Evolutionary conservation across 768 basidiomycete species (phyloP).

Genomic region (Boletus insuetus): DNA sequence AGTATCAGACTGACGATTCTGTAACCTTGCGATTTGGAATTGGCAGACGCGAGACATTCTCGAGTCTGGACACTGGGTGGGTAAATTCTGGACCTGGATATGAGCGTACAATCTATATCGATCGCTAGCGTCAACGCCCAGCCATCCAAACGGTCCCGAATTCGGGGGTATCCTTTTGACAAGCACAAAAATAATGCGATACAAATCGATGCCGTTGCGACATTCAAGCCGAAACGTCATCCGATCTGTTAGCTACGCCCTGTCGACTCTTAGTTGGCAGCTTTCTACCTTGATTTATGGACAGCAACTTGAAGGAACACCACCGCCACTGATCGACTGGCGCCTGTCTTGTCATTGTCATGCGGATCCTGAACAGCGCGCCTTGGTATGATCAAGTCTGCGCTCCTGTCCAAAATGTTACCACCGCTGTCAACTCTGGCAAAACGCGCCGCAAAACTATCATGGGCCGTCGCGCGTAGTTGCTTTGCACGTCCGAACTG

Average conservation of each 20-base stretch:
- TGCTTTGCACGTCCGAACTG: neutral
- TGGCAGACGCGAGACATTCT: too few relatives aligned
- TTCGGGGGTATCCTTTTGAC: too few relatives aligned
- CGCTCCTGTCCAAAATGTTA: neutral
- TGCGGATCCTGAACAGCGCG: neutral
- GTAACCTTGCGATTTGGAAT: neutral
- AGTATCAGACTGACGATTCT: neutral
- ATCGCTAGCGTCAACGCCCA: neutral
- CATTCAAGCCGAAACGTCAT: neutral
- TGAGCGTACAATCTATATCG: neutral
- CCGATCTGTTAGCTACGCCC: neutral
- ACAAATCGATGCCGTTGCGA: neutral
- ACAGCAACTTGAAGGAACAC: neutral
- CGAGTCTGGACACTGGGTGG: neutral
- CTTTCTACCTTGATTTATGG: neutral
- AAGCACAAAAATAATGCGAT: too few relatives aligned
- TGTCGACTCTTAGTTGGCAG: neutral
- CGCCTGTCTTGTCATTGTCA: conserved; percentile 7
- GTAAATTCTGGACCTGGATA: neutral
- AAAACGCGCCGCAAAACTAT: neutral
- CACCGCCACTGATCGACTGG: conserved; percentile 2
- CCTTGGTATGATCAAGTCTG: neutral
- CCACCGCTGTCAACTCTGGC: neutral
- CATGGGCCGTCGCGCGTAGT: neutral
- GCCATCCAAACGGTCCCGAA: neutral